These are phyloP conservation scores for Neonectria punicea DNA, from an alignment of 2,329 filamentous ascomycete species.

Conservation along the genomic window DNA sequence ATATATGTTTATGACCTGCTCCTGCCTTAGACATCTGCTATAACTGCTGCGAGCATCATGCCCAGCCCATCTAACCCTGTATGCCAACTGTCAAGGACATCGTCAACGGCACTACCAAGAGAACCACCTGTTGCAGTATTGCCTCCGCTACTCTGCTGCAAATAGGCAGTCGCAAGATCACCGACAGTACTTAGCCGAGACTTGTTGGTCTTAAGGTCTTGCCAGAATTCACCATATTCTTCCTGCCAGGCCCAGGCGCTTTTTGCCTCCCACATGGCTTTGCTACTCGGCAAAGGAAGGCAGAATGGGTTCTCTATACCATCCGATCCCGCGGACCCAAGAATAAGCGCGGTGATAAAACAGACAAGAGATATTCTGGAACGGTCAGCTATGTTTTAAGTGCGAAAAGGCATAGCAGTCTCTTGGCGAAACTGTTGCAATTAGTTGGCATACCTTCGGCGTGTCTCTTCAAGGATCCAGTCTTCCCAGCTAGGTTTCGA, in stretches of 20 bases:
- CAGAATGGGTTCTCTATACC: background rate
- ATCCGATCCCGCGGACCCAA: background rate
- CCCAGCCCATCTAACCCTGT: slow-evolving; percentile 1
- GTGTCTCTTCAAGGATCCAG: slow-evolving; percentile 11
- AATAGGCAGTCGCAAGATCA: background rate
- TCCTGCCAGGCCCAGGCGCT: background rate
- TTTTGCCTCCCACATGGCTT: slow-evolving; percentile 4
- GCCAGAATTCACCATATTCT: background rate
- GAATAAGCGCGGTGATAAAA: background rate
- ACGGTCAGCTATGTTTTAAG: background rate
- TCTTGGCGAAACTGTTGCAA: background rate
- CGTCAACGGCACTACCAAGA: background rate
- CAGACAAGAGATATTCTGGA: background rate
- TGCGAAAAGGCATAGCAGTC: background rate
- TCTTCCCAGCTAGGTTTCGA: slow-evolving; percentile 4
- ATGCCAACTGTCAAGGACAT: background rate
- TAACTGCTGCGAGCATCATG: slow-evolving; percentile 2
- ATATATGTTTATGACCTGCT: fast-evolving
- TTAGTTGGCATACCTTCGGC: background rate
- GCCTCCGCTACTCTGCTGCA: background rate
- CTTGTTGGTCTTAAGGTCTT: background rate
- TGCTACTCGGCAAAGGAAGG: slow-evolving; percentile 2
- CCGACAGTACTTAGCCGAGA: background rate
- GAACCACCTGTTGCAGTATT: background rate
- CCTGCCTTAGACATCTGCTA: slow-evolving; percentile 1